These are phyloP conservation scores for Clarireedia paspali DNA, from an alignment of 2,329 filamentous ascomycete species.

Conservation along the genomic window DNA sequence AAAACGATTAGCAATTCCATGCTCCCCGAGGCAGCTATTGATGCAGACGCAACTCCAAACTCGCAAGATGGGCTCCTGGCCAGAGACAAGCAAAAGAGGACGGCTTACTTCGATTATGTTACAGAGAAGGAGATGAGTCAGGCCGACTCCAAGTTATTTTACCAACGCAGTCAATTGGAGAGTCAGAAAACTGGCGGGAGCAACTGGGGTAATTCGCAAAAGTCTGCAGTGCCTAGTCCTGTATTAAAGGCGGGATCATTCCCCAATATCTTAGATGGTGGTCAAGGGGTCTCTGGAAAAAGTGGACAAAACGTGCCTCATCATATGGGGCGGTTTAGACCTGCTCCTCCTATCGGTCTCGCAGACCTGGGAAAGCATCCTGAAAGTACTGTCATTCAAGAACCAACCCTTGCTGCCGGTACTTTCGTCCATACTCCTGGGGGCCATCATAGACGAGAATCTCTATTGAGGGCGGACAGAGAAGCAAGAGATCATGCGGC, in stretches of 20 bases:
- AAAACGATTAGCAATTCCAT: conserved; percentile 15
- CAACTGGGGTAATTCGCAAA: conserved; percentile 27
- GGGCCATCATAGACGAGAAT: conserved; percentile 17
- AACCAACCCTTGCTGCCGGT: conserved; percentile 17
- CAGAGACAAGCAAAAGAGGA: conserved; percentile 58
- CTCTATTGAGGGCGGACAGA: conserved; percentile 23
- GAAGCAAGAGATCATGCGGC: conserved; percentile 35
- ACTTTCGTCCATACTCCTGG: conserved; percentile 2
- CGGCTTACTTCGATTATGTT: conserved; percentile 87
- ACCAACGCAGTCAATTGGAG: conserved; percentile 73
- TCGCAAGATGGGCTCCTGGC: conserved; percentile 43
- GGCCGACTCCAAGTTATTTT: conserved; percentile 91
- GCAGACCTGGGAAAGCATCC: conserved; percentile 25
- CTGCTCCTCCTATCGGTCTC: conserved; percentile 23
- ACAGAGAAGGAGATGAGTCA: conserved; percentile 93
- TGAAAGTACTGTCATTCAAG: conserved; percentile 27
- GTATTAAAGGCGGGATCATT: conserved; percentile 20
- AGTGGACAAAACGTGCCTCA: conserved; percentile 12
- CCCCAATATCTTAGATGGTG: conserved; percentile 21
- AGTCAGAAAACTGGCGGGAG: conserved; percentile 27
- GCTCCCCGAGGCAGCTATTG: conserved; percentile 25
- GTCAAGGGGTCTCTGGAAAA: conserved; percentile 20
- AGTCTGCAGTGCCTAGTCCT: conserved; percentile 25
- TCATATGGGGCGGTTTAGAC: conserved; percentile 18
- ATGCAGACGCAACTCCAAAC: conserved; percentile 19